A percentile compares a stretch with the other conserved stretches of the same genome.
Evolutionary conservation across 495 filamentous ascomycete species (phyloP).

Genomic region (Aspergillus saccharolyticus): DNA sequence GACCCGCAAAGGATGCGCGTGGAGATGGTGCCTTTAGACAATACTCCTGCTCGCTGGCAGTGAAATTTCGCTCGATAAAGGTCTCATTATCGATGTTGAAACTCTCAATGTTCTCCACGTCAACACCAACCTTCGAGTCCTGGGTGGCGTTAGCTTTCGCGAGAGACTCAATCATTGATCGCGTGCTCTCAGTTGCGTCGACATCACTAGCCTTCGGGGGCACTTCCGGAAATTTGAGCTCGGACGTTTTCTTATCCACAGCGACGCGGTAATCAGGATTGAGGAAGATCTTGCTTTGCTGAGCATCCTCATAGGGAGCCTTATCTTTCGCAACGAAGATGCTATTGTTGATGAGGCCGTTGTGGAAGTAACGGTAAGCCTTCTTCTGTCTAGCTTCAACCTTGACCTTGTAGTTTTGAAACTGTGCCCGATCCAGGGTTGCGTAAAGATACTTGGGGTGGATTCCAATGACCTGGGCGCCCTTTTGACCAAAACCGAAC

Average conservation of each 20-base stretch:
- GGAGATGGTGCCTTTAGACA: conserved; percentile 73
- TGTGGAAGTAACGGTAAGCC: conserved; percentile 97
- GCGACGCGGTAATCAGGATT: conserved; percentile 90
- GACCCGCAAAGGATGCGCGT: conserved; percentile 82
- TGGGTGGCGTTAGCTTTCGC: conserved; percentile 64
- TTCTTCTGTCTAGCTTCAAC: conserved; percentile 93
- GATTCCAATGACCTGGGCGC: conserved; percentile 93
- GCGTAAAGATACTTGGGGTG: conserved; percentile 96
- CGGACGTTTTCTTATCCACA: conserved; percentile 74
- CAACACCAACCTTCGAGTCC: conserved; percentile 85
- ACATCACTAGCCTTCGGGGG: conserved; percentile 56
- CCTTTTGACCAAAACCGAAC: conserved; percentile 99
- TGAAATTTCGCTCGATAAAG: conserved; percentile 95
- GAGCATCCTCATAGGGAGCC: conserved; percentile 83
- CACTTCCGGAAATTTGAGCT: conserved; percentile 64
- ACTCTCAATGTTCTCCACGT: conserved; percentile 78
- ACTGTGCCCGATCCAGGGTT: conserved; percentile 82
- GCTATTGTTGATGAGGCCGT: conserved; percentile 92
- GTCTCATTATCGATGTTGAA: conserved; percentile 91
- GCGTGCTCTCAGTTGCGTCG: conserved; percentile 55
- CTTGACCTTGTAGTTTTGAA: conserved; percentile 75
- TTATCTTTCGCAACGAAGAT: conserved; percentile 93
- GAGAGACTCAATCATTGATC: conserved; percentile 71
- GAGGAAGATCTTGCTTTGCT: conserved; percentile 80
- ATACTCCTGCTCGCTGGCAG: conserved; percentile 71